A percentile compares a stretch with the other conserved stretches of the same genome.
Evolutionary conservation across 2,329 filamentous ascomycete genomes (phyloP).

Genomic region (Emergomyces orientalis): DNA sequence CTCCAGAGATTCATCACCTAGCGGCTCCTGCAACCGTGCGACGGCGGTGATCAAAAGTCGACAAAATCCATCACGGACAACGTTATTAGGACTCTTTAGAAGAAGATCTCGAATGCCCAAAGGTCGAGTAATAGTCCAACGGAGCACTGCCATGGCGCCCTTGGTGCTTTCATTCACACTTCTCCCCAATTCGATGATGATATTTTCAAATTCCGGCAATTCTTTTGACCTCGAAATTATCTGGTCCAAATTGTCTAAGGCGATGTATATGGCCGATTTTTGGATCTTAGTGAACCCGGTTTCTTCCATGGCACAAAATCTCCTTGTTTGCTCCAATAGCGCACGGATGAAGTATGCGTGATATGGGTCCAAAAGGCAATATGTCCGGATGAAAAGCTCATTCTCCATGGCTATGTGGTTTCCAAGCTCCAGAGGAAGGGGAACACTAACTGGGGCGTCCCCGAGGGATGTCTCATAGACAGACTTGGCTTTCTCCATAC

Average conservation of each 20-base stretch:
- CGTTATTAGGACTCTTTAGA: slow-evolving; percentile 49
- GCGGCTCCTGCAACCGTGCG: slow-evolving; percentile 41
- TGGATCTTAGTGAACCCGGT: slow-evolving; percentile 42
- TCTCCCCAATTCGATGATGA: slow-evolving; percentile 44
- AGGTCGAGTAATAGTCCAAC: slow-evolving; percentile 50
- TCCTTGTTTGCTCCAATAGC: slow-evolving; percentile 50
- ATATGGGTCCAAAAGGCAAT: slow-evolving; percentile 66
- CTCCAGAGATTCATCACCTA: slow-evolving; percentile 20
- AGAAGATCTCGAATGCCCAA: slow-evolving; percentile 56
- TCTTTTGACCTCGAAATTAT: slow-evolving; percentile 65
- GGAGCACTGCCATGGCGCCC: slow-evolving; percentile 51
- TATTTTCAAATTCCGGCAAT: slow-evolving; percentile 50
- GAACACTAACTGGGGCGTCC: slow-evolving; percentile 42
- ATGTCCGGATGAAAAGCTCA: slow-evolving; percentile 60
- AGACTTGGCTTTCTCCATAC: slow-evolving; percentile 48
- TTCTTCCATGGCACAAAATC: slow-evolving; percentile 36
- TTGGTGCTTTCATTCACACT: slow-evolving; percentile 43
- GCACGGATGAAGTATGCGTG: slow-evolving; percentile 59
- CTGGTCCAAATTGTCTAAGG: slow-evolving; percentile 60
- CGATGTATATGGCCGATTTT: slow-evolving; percentile 33
- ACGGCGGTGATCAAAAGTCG: slow-evolving; percentile 47
- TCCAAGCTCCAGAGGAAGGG: slow-evolving; percentile 38
- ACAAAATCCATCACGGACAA: slow-evolving; percentile 47
- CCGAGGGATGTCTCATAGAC: slow-evolving; percentile 38
- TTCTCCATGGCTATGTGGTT: slow-evolving; percentile 62